These are phyloP conservation scores for Elongisporangium anandrum DNA, from an alignment of 352 stramenopile species.

Conservation along the genomic window DNA sequence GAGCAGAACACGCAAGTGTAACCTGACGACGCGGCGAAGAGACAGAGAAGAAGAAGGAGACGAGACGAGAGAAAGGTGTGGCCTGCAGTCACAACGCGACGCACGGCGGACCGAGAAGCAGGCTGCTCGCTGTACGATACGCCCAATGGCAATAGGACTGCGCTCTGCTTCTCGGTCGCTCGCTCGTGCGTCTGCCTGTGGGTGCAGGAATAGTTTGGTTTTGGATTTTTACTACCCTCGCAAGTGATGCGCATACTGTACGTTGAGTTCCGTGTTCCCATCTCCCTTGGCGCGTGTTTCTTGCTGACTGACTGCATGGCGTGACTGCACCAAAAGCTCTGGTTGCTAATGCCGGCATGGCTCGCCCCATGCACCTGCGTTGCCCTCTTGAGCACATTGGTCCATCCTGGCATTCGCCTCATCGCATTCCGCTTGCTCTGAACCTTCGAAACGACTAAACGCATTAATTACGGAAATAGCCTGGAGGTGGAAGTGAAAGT, in stretches of 20 bases:
- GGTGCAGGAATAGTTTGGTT: neutral
- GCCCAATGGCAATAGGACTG: neutral
- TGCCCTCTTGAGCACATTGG: neutral
- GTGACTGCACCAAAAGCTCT: neutral
- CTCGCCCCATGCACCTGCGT: neutral
- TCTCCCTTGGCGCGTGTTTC: neutral
- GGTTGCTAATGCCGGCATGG: too few relatives aligned
- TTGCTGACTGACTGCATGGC: neutral
- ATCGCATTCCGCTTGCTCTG: neutral
- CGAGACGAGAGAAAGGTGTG: neutral
- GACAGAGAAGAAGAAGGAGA: neutral
- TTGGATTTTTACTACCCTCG: neutral
- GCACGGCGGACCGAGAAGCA: neutral
- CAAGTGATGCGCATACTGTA: neutral
- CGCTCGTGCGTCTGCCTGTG: neutral
- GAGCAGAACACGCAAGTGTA: constrained; percentile 53
- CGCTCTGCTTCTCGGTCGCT: neutral
- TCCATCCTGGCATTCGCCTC: neutral
- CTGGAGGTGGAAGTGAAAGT: neutral
- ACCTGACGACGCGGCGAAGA: constrained; percentile 9
- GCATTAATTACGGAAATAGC: neutral
- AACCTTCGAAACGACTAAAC: neutral
- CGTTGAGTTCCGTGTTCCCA: neutral
- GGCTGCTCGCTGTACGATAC: neutral
- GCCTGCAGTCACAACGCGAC: neutral